Evolutionary conservation across 2,329 filamentous ascomycete genomes (phyloP).

Genomic region (Geosmithia flava): DNA sequence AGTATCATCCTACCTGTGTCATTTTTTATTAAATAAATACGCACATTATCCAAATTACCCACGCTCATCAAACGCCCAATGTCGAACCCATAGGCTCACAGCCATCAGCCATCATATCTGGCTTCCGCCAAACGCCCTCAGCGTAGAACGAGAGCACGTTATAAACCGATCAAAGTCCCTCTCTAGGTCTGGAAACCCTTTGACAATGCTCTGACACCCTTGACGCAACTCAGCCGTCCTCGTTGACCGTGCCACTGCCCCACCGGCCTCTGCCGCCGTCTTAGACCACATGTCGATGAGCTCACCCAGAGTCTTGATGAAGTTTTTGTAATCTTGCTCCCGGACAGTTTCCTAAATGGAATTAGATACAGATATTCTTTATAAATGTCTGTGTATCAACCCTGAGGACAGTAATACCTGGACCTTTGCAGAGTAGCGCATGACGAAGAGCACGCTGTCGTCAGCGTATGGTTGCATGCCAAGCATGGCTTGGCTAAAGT

Average conservation of each 20-base stretch:
- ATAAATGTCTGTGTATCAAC: no score
- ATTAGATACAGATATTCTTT: no score
- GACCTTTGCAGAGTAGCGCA: slow-evolving; percentile 1
- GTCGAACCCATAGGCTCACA: no score
- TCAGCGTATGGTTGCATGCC: slow-evolving; percentile 2
- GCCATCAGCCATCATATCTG: not conserved
- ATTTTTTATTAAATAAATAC: no score
- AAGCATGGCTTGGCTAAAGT: slow-evolving; percentile 2
- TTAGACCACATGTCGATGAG: slow-evolving; percentile 8
- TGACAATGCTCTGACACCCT: slow-evolving; percentile 9
- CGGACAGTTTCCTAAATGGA: slow-evolving; percentile 8
- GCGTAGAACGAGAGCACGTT: slow-evolving; percentile 6
- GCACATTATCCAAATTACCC: not conserved
- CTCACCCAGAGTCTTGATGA: slow-evolving; percentile 6
- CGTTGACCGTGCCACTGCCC: slow-evolving; percentile 2
- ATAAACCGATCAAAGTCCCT: slow-evolving; percentile 14
- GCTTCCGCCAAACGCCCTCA: slow-evolving; percentile 1
- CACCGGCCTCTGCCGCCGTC: slow-evolving; percentile 2
- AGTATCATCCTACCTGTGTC: no score
- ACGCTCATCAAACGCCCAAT: not conserved
- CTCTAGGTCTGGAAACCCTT: slow-evolving; percentile 13
- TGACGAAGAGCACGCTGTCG: slow-evolving; percentile 3
- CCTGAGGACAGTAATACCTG: no score
- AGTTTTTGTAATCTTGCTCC: slow-evolving; percentile 12
- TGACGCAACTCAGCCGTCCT: slow-evolving; percentile 9